These are phyloP conservation scores for Fusarium sp. DNA, from an alignment of 2,329 filamentous ascomycete genomes.

Conservation along the genomic window DNA sequence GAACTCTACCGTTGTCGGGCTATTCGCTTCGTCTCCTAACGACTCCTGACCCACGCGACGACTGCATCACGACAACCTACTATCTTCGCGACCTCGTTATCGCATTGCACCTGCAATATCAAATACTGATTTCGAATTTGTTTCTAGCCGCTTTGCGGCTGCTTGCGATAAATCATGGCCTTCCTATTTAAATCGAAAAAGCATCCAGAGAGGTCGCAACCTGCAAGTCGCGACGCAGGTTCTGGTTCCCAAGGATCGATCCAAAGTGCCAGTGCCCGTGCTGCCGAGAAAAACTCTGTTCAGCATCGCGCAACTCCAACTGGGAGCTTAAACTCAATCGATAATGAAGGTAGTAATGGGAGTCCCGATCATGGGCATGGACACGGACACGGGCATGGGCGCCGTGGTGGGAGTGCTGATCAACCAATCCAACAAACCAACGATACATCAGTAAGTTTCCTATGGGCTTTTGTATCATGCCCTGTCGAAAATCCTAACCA, in stretches of 20 bases:
- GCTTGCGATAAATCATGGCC: conserved; percentile 70
- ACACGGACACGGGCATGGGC: conserved; percentile 61
- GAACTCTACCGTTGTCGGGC: conserved; percentile 39
- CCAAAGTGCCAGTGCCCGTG: conserved; percentile 62
- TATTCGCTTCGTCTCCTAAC: conserved; percentile 24
- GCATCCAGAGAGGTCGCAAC: conserved; percentile 70
- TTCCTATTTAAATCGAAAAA: conserved; percentile 89
- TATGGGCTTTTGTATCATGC: background rate
- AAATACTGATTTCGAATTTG: conserved; percentile 37
- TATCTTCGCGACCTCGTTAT: conserved; percentile 16
- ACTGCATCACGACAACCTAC: conserved; percentile 13
- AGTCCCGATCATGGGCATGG: conserved; percentile 71
- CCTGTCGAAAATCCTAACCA: conserved; percentile 25
- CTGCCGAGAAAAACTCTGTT: conserved; percentile 63
- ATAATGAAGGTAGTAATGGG: conserved; percentile 66
- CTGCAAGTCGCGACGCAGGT: conserved; percentile 67
- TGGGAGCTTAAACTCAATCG: conserved; percentile 81
- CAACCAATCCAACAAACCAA: conserved; percentile 57
- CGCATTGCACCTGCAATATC: conserved; percentile 13
- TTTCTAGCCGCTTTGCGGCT: conserved; percentile 53
- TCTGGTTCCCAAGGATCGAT: conserved; percentile 61
- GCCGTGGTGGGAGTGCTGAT: conserved; percentile 65
- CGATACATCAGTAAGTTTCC: conserved; percentile 58
- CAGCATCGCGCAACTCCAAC: conserved; percentile 76
- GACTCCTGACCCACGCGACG: conserved; percentile 41